Percentiles rank a stretch among this genome's conserved stretches.
phyloP scores from a whole-genome alignment of 2,329 filamentous ascomycete species.

The Aspergillus proliferans region DNA sequence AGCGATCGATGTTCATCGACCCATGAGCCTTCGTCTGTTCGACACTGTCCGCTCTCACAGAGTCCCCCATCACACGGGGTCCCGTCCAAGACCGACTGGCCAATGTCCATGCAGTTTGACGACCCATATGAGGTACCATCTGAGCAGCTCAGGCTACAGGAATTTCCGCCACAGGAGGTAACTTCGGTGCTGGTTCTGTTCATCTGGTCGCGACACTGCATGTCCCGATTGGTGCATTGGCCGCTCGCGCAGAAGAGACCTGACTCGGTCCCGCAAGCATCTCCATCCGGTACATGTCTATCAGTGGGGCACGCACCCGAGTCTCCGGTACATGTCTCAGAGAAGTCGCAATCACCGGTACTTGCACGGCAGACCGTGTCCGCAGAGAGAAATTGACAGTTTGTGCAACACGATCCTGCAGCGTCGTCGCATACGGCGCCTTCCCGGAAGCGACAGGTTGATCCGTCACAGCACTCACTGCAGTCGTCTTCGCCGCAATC shows the following conservation, averaged over 20 bases:
- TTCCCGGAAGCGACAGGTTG: constrained; percentile 75
- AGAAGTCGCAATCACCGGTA: constrained; percentile 75
- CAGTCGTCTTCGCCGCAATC: constrained; percentile 75
- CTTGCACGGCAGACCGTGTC: constrained; percentile 72
- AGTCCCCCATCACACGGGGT: constrained; percentile 74
- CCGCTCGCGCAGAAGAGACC: constrained; percentile 67
- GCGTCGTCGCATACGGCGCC: constrained; percentile 66
- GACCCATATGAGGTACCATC: constrained; percentile 40
- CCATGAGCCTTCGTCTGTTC: constrained; percentile 57
- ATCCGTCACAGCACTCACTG: constrained; percentile 79
- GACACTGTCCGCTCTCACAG: constrained; percentile 72
- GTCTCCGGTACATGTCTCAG: constrained; percentile 73
- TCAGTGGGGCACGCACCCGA: constrained; percentile 70
- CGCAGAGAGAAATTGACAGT: constrained; percentile 43
- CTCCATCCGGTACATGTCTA: constrained; percentile 61
- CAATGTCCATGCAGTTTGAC: constrained; percentile 73
- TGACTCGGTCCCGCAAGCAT: constrained; percentile 64
- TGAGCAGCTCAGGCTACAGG: constrained; percentile 62
- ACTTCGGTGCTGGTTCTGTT: constrained; percentile 48
- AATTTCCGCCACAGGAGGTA: constrained; percentile 56
- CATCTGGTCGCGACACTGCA: constrained; percentile 81
- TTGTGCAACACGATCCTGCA: constrained; percentile 42
- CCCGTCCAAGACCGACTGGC: constrained; percentile 93
- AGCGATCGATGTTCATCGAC: constrained; percentile 70
- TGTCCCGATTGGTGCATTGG: constrained; percentile 86